Evolutionary conservation across 148 eudicot species (phyloP).

Genomic region (Rhododendron kiyosumense): DNA sequence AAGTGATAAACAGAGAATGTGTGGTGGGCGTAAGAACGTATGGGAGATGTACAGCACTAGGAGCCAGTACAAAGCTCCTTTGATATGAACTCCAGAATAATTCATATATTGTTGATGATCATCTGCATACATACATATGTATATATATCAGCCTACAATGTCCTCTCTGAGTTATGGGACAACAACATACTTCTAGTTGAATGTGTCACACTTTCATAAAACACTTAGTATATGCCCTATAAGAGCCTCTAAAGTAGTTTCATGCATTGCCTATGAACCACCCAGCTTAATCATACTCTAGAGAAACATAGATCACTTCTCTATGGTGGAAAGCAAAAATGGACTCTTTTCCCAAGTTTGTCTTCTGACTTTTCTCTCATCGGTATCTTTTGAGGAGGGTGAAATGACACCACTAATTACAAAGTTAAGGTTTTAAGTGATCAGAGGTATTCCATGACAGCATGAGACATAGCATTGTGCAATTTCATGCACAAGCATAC

Average conservation of each 20-base stretch:
- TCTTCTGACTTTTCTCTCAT: not conserved
- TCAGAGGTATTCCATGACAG: not conserved
- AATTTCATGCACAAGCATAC: not conserved
- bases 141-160: not conserved
- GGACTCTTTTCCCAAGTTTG: not conserved
- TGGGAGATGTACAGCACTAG: not conserved
- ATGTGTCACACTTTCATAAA: not conserved
- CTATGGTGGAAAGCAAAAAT: not conserved
- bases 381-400: not conserved
- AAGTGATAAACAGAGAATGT: not conserved
- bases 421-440: not conserved
- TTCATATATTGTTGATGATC: not conserved
- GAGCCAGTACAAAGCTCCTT: not conserved
- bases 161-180: not conserved
- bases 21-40: not conserved
- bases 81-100: not conserved
- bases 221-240: not conserved
- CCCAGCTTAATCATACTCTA: not conserved
- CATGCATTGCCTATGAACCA: not conserved
- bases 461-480: not conserved
- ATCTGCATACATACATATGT: not conserved
- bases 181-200: not conserved
- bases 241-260: not conserved
- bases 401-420: not conserved
- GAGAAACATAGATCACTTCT: not conserved